These are phyloP conservation scores for Russula ochroleuca DNA, from an alignment of 768 basidiomycete genomes.

Conservation along the genomic window DNA sequence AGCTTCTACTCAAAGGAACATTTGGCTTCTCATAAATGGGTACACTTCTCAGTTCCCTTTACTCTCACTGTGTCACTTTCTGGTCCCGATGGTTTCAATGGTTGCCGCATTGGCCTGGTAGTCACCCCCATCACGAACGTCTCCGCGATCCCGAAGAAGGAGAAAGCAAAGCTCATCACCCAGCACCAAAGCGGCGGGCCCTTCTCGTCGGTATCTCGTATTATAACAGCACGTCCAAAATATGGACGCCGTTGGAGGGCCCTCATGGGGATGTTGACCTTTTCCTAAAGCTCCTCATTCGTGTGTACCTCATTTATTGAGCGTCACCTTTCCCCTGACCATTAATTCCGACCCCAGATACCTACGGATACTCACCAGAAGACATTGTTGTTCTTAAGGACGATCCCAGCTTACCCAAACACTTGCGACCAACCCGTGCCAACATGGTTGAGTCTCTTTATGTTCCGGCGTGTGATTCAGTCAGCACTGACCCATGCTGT, in stretches of 20 bases:
- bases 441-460: conserved; percentile 21
- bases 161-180: background rate
- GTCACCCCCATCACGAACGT: background rate
- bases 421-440: conserved; percentile 18
- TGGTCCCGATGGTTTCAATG: background rate
- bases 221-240: background rate
- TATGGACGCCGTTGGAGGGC: conserved; percentile 1
- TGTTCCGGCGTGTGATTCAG: background rate
- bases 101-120: background rate
- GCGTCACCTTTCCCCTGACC: background rate
- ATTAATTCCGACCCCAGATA: background rate
- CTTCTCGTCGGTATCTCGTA: conserved; percentile 29
- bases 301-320: background rate
- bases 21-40: background rate
- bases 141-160: background rate
- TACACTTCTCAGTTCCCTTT: conserved; percentile 1
- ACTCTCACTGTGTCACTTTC: background rate
- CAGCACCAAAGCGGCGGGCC: conserved; percentile 14
- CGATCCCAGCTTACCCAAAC: background rate
- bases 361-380: conserved; percentile 16
- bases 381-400: conserved; percentile 27
- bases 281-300: conserved; percentile 19
- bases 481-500: background rate
- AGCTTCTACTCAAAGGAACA: background rate
- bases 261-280: conserved; percentile 20